Percentiles rank a stretch among this genome's conserved stretches.
Conservation (phyloP, 2,329 filamentous ascomycete genomes). For the Hymenoscyphus fraxineus region DNA sequence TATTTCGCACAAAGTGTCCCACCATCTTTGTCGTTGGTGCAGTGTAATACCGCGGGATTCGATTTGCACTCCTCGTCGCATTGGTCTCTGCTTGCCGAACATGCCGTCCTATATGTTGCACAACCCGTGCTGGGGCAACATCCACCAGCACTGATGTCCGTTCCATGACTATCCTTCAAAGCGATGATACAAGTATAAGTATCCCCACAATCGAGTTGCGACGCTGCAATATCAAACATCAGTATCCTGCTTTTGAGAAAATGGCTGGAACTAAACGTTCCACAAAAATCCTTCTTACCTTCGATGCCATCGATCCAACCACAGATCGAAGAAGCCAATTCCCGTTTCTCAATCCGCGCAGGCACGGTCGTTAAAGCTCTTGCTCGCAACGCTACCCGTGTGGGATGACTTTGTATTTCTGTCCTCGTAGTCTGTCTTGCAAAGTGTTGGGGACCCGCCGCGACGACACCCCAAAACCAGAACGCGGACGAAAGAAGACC, state of each 20-base stretch:
- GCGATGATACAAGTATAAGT: background rate
- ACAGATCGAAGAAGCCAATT: background rate
- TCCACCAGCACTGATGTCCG: background rate
- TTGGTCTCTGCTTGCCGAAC: background rate
- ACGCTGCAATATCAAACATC: background rate
- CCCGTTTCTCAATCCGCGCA: background rate
- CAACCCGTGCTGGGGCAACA: constrained; percentile 3
- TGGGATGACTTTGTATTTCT: background rate
- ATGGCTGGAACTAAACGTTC: too few species aligned
- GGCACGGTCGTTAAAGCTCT: background rate
- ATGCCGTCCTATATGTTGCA: background rate
- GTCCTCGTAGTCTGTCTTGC: background rate
- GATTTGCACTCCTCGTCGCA: background rate
- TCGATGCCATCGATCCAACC: constrained; percentile 1
- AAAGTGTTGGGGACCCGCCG: background rate
- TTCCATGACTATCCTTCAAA: background rate
- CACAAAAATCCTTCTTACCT: too few species aligned
- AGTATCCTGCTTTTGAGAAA: too few species aligned
- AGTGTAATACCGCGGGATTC: constrained; percentile 1
- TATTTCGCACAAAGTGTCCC: constrained; percentile 9
- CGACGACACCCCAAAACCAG: background rate
- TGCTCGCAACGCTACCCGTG: background rate
- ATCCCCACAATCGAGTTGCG: background rate
- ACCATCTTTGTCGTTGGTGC: background rate
- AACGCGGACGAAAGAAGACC: background rate